Conservation (phyloP, 441 rosid genomes). For the Macaranga tanarius region DNA sequence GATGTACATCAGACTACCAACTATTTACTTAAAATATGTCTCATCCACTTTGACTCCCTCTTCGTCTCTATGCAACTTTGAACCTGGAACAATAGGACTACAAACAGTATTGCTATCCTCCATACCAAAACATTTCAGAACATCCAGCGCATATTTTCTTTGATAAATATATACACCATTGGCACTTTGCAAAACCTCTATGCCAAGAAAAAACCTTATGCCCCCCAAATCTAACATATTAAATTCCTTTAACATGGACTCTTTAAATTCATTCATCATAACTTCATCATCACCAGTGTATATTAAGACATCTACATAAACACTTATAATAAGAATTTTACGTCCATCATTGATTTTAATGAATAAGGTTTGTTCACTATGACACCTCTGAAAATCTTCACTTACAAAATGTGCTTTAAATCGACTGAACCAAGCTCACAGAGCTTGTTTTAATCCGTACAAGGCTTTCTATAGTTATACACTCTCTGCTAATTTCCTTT, state of each 20-base stretch:
- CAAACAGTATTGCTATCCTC: not conserved
- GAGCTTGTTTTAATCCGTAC: not conserved
- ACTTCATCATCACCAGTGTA: not conserved
- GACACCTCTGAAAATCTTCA: not conserved
- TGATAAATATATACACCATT: not conserved
- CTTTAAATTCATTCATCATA: not conserved
- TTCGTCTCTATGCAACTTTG: not conserved
- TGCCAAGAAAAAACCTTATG: too few relatives aligned
- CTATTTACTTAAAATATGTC: not conserved
- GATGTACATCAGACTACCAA: not conserved
- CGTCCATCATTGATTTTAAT: not conserved
- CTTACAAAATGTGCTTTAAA: not conserved
- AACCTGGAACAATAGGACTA: slow-evolving; percentile 4
- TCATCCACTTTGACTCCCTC: not conserved
- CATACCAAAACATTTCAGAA: not conserved
- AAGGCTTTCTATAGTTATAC: not conserved
- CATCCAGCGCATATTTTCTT: not conserved
- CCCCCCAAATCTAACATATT: too few relatives aligned
- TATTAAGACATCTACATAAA: not conserved
- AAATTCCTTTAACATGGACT: not conserved
- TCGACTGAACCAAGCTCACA: not conserved
- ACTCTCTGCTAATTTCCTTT: not conserved
- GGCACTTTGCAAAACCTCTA: not conserved
- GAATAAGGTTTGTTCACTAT: not conserved
- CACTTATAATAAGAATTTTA: not conserved